Evolutionary conservation across 129 eudicot species (phyloP).

Genomic region (Flaveria linearis): DNA sequence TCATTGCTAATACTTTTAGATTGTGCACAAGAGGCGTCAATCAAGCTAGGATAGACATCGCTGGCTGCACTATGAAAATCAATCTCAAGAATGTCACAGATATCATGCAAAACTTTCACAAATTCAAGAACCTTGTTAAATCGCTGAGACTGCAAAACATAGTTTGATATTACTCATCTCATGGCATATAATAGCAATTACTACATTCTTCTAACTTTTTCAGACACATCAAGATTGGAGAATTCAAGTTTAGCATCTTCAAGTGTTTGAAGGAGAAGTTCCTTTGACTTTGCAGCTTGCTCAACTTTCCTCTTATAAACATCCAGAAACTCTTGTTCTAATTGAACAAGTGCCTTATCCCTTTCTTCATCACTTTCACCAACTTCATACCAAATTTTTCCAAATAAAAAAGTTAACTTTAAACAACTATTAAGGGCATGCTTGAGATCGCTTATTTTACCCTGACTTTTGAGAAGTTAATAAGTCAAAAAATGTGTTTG

Average conservation of each 20-base stretch:
- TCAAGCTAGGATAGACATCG: constrained; percentile 91
- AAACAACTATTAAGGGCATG: background rate
- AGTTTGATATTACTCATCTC: constrained; percentile 15
- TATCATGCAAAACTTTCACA: constrained; percentile 86
- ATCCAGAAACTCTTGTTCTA: constrained; percentile 93
- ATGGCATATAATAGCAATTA: background rate
- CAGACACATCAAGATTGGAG: constrained; percentile 78
- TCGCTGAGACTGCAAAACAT: constrained; percentile 72
- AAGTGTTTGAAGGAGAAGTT: constrained; percentile 77
- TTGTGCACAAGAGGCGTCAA: constrained; percentile 60
- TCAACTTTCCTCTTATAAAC: constrained; percentile 96
- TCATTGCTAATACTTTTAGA: constrained; percentile 95
- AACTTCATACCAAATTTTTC: constrained; percentile 97
- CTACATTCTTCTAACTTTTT: constrained; percentile 69
- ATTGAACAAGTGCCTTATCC: constrained; percentile 88
- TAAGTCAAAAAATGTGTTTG: no score
- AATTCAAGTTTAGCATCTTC: constrained; percentile 83
- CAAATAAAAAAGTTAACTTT: background rate
- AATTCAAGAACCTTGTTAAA: constrained; percentile 86
- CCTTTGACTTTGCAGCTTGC: constrained; percentile 72
- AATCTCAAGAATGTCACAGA: constrained; percentile 61
- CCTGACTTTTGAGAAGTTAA: no score
- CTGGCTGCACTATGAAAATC: constrained; percentile 54
- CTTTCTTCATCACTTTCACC: constrained; percentile 91
- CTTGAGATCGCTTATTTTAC: no score